Evolutionary conservation across 331 rosid species (phyloP), one percentile per base, ranked within the genome.

Genomic region (Acacia pycnantha): DNA sequence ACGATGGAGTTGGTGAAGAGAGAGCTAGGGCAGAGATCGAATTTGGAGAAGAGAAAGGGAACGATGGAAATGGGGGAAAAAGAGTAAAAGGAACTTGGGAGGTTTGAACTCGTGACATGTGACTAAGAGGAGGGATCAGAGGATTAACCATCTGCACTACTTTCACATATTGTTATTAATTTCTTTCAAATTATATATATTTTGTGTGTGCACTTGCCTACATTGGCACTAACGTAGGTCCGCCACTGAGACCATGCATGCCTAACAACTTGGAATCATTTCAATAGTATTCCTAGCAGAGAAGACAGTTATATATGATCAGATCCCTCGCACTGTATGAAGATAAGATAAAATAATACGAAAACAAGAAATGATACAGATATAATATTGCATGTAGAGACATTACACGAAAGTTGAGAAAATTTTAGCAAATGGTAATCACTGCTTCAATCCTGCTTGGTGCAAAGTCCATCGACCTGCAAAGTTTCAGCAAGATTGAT

Each of bases 401-500:
- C 6, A 12, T 77, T 65, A 22, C 15, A 8, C 53, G 69, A 50
- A 65, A 31, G 71, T 33, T 44, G 7, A 5, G 69, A 62, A 59
- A 27, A 27, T 14, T 29, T 62, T 4, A 29, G 40, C n/a, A 29
- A 7, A 12, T 12, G 21, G 43, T 65, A 15, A 14, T 8, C 41
- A 14, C 70, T 31, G 43, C 70, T 65, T 31, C 11, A 65, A 13
- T 18, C 41, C 41, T 37, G 41, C 33, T 27, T 62, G 69, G 41
- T 83, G 83, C 84, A 81, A 53, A 53, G 24, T 51, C 53, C 53
- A 3, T 47, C 53, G 16, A 47, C 51, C 51, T 47, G 51, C 53
- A 47, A 86, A 58, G 67, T 37, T 73, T 75, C 29, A 78, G n/a
- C 61, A 80, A 76, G 51, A 37, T 18, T 77, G 16, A 77, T 71